Base-by-base conservation (phyloP, 306 rosid genomes). In the Fagus crenata region DNA sequence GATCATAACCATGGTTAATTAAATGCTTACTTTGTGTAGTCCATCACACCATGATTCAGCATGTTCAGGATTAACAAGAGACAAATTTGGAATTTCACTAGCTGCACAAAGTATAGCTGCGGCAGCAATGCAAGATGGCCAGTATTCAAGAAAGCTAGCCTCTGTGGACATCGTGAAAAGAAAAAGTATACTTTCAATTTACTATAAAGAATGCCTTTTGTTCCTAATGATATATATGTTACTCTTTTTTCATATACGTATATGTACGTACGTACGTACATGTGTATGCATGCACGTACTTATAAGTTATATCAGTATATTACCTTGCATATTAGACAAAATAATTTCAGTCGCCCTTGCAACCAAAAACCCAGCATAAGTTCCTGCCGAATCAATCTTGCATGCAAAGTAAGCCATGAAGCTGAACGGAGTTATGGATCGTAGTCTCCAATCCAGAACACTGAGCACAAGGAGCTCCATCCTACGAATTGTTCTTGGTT, bases 111-210 rank as follows among this genome's bases (percentile, higher is more conserved):
- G 92, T 76, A 92, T 87, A 28, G 97, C 97, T 12, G 97, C 92
- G 1, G 88, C 99, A 40, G 99, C 98, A 81, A 92, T 92, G 89
- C 99, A 96, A 41, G 99, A 96, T 81, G 99, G 99, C 98, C 98
- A 82, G 69, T 88, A 89, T 49, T 91, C 98, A 78, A 92, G 86
- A 87, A 92, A 86, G 84, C 87, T 88, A 40, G 90, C 85, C 82
- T 96, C 99, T 92, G 90, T 77, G 56, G 81, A 82, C 81, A 78
- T 37, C 17, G 76, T 69, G 43, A 31, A 75, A 35, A 63, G 37
- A 65, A 67, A 69, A n/a, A 67, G 55, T 60, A n/a, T 49, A 61
- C 53, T 68, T 41, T 69, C 13, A 69, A 53, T 32, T 7, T 46
- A 46, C 11, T 46, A 14, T 46, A 46, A 46, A 9, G 51, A 46